Evolutionary conservation across 495 filamentous ascomycete species (phyloP).

Genomic region (Monascus purpureus): DNA sequence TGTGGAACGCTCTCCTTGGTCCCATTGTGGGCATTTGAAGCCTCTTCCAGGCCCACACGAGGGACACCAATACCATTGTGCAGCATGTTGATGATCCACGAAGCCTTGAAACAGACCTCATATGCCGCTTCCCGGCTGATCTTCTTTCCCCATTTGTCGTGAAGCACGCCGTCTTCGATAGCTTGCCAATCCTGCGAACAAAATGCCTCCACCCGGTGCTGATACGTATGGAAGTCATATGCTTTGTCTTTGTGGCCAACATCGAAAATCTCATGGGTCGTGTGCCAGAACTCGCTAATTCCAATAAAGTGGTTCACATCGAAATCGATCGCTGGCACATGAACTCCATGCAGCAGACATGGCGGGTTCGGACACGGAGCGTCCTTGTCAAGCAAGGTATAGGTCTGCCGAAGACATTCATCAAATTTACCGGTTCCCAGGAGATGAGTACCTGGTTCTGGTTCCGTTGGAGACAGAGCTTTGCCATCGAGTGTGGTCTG

Average conservation of each 20-base stretch:
- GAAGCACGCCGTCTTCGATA: slow-evolving; percentile 49
- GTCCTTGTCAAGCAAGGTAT: slow-evolving; percentile 82
- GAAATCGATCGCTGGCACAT: slow-evolving; percentile 94
- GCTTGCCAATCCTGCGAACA: slow-evolving; percentile 70
- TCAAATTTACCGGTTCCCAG: slow-evolving; percentile 76
- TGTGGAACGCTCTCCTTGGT: slow-evolving; percentile 59
- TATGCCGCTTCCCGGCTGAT: slow-evolving; percentile 58
- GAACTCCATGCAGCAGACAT: slow-evolving; percentile 76
- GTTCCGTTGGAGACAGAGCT: slow-evolving; percentile 15
- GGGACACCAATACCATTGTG: slow-evolving; percentile 94
- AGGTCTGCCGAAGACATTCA: slow-evolving; percentile 69
- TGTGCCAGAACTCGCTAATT: slow-evolving; percentile 98
- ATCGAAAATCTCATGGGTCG: slow-evolving; percentile 88
- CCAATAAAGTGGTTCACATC: slow-evolving; percentile 96
- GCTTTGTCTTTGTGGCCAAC: slow-evolving; percentile 65
- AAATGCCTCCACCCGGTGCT: slow-evolving; percentile 69
- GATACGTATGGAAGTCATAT: slow-evolving; percentile 88
- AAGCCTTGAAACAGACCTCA: slow-evolving; percentile 94
- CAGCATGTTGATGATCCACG: slow-evolving; percentile 91
- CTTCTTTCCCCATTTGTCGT: slow-evolving; percentile 62
- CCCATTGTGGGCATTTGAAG: slow-evolving; percentile 42
- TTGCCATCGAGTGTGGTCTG: slow-evolving; percentile 48
- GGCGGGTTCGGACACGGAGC: slow-evolving; percentile 69
- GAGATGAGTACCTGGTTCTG: slow-evolving; percentile 32
- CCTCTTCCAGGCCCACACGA: slow-evolving; percentile 65